Conservation (phyloP, 2,329 filamentous ascomycete genomes). For the Nannizzia gypsea region DNA sequence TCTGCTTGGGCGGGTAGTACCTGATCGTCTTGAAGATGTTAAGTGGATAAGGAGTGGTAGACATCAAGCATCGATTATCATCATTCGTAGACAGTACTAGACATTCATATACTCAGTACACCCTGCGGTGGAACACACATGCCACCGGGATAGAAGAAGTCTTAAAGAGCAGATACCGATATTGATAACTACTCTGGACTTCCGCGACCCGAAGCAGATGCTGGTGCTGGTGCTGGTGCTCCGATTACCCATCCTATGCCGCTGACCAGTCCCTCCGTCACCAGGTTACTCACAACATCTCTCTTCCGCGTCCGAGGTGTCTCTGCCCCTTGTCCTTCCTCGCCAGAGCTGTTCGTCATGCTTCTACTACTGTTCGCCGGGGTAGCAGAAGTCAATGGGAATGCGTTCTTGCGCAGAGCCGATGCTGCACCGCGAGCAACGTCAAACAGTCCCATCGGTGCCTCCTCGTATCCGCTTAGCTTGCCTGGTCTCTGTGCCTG, state of each 20-base stretch:
- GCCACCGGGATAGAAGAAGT: too few relatives aligned
- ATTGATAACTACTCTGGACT: neutral
- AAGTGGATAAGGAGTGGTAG: neutral
- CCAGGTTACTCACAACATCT: slow-evolving; percentile 51
- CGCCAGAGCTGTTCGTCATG: slow-evolving; percentile 11
- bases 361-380: slow-evolving; percentile 9
- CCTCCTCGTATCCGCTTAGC: slow-evolving; percentile 28
- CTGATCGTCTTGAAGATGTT: too few relatives aligned
- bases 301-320: slow-evolving; percentile 35
- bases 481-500: slow-evolving; percentile 9
- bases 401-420: slow-evolving; percentile 38
- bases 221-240: slow-evolving; percentile 28
- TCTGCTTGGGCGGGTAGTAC: neutral
- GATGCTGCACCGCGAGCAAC: slow-evolving; percentile 40
- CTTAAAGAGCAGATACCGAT: too few relatives aligned
- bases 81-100: neutral
- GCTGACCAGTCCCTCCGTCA: slow-evolving; percentile 49
- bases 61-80: neutral
- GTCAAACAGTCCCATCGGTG: slow-evolving; percentile 42
- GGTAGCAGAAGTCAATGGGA: slow-evolving; percentile 27
- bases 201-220: slow-evolving; percentile 16
- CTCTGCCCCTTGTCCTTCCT: slow-evolving; percentile 16
- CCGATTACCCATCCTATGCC: slow-evolving; percentile 56
- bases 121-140: too few relatives aligned
- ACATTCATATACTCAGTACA: too few relatives aligned